Evolutionary conservation across 208 protist genomes (phyloP).

Genomic region (Crithidia sp.): DNA sequence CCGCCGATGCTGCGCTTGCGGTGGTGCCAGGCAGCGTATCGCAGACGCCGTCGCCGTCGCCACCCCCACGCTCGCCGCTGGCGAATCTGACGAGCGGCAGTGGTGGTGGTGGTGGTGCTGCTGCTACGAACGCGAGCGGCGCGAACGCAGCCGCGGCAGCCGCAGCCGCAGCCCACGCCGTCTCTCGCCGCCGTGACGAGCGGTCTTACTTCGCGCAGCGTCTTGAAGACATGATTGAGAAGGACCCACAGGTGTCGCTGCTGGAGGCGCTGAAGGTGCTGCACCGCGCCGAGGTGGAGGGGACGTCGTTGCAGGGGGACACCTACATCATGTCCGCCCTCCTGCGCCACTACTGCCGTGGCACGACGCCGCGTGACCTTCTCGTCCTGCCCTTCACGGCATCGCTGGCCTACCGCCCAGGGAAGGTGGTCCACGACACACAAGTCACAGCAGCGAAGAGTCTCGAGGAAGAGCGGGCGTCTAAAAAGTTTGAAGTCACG

Average conservation of each 20-base stretch:
- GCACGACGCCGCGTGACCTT: slow-evolving; percentile 50
- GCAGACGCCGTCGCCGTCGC: slow-evolving; percentile 26
- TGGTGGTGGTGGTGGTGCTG: neutral
- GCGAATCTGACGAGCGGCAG: neutral
- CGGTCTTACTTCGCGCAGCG: slow-evolving; percentile 76
- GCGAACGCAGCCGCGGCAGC: neutral
- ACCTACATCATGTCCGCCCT: slow-evolving; percentile 66
- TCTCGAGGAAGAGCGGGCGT: neutral
- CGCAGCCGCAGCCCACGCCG: slow-evolving; percentile 14
- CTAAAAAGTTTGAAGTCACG: slow-evolving; percentile 7
- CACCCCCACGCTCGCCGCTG: slow-evolving; percentile 22
- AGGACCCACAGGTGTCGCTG: slow-evolving; percentile 40
- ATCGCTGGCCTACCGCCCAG: slow-evolving; percentile 53
- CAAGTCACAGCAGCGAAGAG: neutral
- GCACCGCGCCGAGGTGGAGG: slow-evolving; percentile 84
- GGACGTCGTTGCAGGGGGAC: slow-evolving; percentile 72
- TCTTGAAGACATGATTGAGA: slow-evolving; percentile 58
- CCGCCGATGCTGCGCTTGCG: neutral
- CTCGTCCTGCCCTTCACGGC: slow-evolving; percentile 54
- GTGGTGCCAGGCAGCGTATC: slow-evolving; percentile 3
- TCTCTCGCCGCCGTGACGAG: slow-evolving; percentile 60
- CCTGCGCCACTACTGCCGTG: slow-evolving; percentile 68
- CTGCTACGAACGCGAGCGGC: neutral
- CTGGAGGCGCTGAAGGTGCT: slow-evolving; percentile 80
- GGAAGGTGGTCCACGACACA: slow-evolving; percentile 22